Evolutionary conservation across 352 stramenopile species (phyloP), one percentile per base, ranked within the genome.

Genomic region (Globisporangium megalacanthum): DNA sequence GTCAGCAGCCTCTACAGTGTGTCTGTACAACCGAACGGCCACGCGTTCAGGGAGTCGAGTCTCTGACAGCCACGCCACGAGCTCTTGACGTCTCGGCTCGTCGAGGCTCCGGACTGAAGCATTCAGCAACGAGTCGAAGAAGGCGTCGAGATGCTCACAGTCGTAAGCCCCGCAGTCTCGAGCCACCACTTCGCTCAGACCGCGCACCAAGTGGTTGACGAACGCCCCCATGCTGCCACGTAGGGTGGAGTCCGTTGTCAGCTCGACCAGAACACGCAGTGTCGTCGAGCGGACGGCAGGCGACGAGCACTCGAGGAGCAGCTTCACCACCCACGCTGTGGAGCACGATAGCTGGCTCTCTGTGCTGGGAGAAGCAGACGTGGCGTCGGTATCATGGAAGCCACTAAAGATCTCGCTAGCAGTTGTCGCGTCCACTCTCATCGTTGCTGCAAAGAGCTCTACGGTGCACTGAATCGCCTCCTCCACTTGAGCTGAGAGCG

Each of bases 171-270:
- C 14, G 46, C 42, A 49, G 1, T 31, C 33, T 4, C 52, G 48
- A 11, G 58, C 47, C 0, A 69, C 51, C 11, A 72, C 39, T 37
- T 60, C 59, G 48, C 64, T 73, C 9, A 67, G 44, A 1, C 54
- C 66, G 3, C 62, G 55, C 22, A 72, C 64, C 10, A 79, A 55
- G 6, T 46, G 49, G 15, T 72, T 64, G 53, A 72, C 62, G 15
- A 73, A 49, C 17, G 22, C 39, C 39, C 51, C 55, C 37, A 25
- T 29, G 9, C 39, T 56, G 11, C 33, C 50, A 19, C 52, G 49
- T 19, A 56, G 20, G 17, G 14, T 1, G 6, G 22, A 6, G 14
- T 50, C 25, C 13, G 47, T 46, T 3, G 45, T 52, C 36, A 65
- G 19, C 4, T 55, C 39, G 20, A 19, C 45, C 15, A 65, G 14